Evolutionary conservation across 345 rosid species (phyloP).

Genomic region (Hibiscus mutabilis): DNA sequence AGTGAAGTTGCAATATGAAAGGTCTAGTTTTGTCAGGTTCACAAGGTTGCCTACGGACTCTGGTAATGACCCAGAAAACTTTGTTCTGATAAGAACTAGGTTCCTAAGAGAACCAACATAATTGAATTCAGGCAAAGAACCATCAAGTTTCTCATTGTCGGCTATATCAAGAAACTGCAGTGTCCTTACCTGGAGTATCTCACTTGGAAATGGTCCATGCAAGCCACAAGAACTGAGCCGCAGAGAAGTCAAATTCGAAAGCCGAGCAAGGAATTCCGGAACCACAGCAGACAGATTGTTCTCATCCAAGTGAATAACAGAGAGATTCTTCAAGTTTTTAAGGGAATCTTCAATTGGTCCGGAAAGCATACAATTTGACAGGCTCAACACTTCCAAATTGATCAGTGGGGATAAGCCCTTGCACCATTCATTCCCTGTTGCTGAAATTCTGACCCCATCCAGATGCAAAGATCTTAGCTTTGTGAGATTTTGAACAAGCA

Average conservation of each 20-base stretch:
- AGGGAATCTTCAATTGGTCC: slow-evolving; percentile 27
- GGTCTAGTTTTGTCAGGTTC: slow-evolving; percentile 18
- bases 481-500: slow-evolving; percentile 16
- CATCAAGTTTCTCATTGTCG: slow-evolving; percentile 9
- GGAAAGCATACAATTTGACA: slow-evolving; percentile 21
- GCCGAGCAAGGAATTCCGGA: slow-evolving; percentile 24
- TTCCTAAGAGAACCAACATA: slow-evolving; percentile 16
- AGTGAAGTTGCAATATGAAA: slow-evolving; percentile 8
- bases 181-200: slow-evolving; percentile 16
- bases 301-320: slow-evolving; percentile 9
- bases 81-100: slow-evolving; percentile 16
- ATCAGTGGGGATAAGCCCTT: slow-evolving; percentile 16
- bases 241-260: slow-evolving; percentile 18
- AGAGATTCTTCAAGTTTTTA: slow-evolving; percentile 4
- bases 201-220: slow-evolving; percentile 19
- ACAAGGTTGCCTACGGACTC: slow-evolving; percentile 17
- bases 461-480: slow-evolving; percentile 20
- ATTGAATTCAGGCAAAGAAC: slow-evolving; percentile 7
- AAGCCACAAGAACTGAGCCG: background rate
- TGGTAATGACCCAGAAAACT: slow-evolving; percentile 16
- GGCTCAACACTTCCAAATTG: slow-evolving; percentile 22
- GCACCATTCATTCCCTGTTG: slow-evolving; percentile 22
- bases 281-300: slow-evolving; percentile 20
- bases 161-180: slow-evolving; percentile 24
- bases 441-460: slow-evolving; percentile 26